Base-by-base conservation (phyloP, 2,329 filamentous ascomycete species). In the Colletotrichum gigasporum region DNA sequence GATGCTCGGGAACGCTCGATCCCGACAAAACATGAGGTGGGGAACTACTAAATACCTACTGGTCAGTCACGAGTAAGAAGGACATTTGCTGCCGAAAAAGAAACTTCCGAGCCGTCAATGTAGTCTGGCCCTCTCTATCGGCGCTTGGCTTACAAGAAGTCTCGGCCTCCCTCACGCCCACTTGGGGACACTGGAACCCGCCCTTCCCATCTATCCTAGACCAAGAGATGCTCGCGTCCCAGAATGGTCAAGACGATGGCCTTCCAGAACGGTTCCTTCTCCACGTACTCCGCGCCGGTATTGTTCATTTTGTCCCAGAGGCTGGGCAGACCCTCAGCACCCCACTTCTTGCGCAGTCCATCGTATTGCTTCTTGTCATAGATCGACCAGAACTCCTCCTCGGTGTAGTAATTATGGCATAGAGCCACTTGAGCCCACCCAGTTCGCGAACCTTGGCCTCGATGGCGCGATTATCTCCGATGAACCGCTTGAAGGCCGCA, bases 351-450 rank as follows among this genome's bases (percentile, higher is more conserved):
- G 20, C 89, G 77, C 48, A 91, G 75, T 2, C 72, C 73, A 37
- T 90, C 85, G 64, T 92, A 91, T 69, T 84, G 84, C 14, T 76
- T 68, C 37, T 82, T 79, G 71, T 90, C 84, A 65, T 90, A 91
- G 47, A 85, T 81, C 7, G 77, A 72, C 89, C 89, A 91, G 72
- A 92, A 92, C 67, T 91, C 89, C 0, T 85, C 81, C 71, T 90
- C 85, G 2, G 82, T 85, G 72, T 91, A 91, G 74, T 88, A 91
- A 0, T 87, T 86, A 53, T 91, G 88, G 88, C 88, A 66, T 92
- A 92, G 1, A 92, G 76, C 81, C 88, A 90, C 75, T 91, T 91
- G 79, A 87, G 88, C 5, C 90, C 90, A 2, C 84, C 80, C 4
- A 89, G 79, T n/a, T 85, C 82, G 7, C 82, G 80, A 0, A 91